Evolutionary conservation across 1,139 yeast species (phyloP), one percentile per base, ranked within the genome.

Genomic region (Wickerhamomyces sp.): DNA sequence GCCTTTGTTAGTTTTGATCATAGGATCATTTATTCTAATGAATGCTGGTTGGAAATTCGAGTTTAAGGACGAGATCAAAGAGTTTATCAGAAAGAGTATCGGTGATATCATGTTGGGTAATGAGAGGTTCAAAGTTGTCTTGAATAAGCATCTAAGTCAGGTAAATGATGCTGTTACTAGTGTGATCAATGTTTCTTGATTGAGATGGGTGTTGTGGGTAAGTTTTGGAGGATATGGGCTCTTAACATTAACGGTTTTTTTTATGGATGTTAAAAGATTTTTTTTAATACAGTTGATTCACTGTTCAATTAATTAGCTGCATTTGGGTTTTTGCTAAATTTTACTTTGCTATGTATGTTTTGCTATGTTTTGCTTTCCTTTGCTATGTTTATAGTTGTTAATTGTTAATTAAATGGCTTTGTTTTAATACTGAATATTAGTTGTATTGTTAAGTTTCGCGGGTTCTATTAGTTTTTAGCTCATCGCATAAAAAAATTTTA

Each of bases 71-170:
- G 46, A 55, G 27, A 59, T 71, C 43, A 72, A 80, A 52, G 74
- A 68, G 37, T 61, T 65, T 35, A 61, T 74, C 7, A 69, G 88
- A 58, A 70, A 67, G 26, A 62, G 74, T 9, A 54, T 81, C 41
- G 88, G 86, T 31, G 76, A 75, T 45, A 56, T 81, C 33, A 72
- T 82, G 74, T 67, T 82, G 40, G 90, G 90, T 29, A 78, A 78
- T 53, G 88, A 81, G 47, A 68, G 89, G 52, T 73, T 83, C 49
- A 76, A 78, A 38, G 68, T 76, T 39, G 76, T 81, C 10, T 72
- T 81, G 39, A 63, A 61, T 43, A 60, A 41, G 38, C 58, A 48
- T 29, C 44, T 56, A 36, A 61, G 57, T 39, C 66, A 61, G 37
- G 68, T 62, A 31, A 65, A 63, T 44, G 68, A 60, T 14, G 69